These are phyloP conservation scores for Lactarius trivialis DNA, from an alignment of 768 basidiomycete species.

Conservation along the genomic window DNA sequence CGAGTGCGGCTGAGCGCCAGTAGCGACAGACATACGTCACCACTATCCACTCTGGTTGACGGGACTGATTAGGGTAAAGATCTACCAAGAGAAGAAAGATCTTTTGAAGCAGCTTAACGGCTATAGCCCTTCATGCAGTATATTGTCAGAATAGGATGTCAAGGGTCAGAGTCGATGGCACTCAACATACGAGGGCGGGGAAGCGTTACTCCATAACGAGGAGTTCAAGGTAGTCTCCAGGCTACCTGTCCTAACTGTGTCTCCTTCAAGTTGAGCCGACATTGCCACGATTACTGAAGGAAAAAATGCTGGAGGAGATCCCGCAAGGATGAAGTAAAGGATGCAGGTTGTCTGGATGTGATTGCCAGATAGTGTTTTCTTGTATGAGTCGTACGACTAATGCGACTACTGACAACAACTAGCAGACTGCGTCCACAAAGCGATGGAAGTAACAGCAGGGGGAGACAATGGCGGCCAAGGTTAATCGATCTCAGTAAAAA, in stretches of 20 bases:
- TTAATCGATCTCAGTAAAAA: too few relatives aligned
- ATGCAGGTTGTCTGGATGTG: neutral
- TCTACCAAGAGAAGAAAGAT: neutral
- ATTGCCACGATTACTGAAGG: neutral
- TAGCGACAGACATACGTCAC: constrained; percentile 12
- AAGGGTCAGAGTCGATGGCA: neutral
- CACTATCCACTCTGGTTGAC: constrained; percentile 5
- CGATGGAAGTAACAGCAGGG: too few relatives aligned
- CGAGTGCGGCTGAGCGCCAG: constrained; percentile 15
- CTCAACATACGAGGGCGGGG: neutral
- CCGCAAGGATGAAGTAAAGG: neutral
- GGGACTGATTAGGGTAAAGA: neutral
- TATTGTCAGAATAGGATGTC: neutral
- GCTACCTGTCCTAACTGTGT: neutral
- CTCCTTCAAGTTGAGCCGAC: neutral
- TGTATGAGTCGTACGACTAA: too few relatives aligned
- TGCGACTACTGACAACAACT: too few relatives aligned
- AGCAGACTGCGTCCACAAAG: too few relatives aligned
- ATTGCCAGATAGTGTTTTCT: too few relatives aligned
- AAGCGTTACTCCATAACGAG: neutral
- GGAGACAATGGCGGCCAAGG: too few relatives aligned
- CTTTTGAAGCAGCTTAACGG: constrained; percentile 6
- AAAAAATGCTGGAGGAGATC: neutral
- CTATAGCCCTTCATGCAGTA: neutral
- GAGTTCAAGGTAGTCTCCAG: neutral